phyloP scores from a whole-genome alignment of 352 stramenopile species.

The Pilasporangium apinafurcum region DNA sequence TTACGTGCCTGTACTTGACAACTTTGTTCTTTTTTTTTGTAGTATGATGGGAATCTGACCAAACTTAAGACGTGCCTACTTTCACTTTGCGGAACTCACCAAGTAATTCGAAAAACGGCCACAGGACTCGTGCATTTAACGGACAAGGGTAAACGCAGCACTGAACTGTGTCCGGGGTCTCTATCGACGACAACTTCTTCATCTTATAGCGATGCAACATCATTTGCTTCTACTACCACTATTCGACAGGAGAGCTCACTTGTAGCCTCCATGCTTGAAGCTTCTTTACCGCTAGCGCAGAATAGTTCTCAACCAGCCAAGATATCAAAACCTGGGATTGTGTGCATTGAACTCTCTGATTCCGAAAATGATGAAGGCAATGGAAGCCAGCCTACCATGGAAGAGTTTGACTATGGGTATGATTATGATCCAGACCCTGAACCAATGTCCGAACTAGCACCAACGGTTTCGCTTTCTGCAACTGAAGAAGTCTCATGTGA shows the following conservation, averaged over 20 bases:
- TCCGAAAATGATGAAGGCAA: conserved; percentile 18
- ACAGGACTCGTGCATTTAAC: conserved; percentile 48
- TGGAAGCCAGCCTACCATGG: conserved; percentile 8
- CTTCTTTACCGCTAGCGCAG: no score
- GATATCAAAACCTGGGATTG: conserved; percentile 3
- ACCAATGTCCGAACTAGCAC: background rate
- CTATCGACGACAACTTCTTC: background rate
- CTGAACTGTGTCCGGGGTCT: conserved; percentile 32
- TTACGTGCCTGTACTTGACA: no score
- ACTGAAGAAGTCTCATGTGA: background rate
- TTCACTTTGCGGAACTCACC: conserved; percentile 47
- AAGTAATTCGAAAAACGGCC: conserved; percentile 41
- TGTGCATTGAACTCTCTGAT: conserved; percentile 36
- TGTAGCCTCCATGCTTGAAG: background rate
- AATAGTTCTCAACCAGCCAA: background rate
- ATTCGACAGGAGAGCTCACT: no score
- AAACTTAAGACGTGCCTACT: conserved; percentile 56
- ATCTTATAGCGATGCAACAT: background rate
- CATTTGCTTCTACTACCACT: background rate
- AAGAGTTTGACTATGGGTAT: background rate
- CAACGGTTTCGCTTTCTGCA: background rate
- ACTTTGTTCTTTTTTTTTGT: background rate
- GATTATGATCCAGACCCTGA: conserved; percentile 8
- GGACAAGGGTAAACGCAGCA: conserved; percentile 39
- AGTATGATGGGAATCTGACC: conserved; percentile 48